Conservation (phyloP, 75 land plant species). For the Cunninghamia lanceolata region DNA sequence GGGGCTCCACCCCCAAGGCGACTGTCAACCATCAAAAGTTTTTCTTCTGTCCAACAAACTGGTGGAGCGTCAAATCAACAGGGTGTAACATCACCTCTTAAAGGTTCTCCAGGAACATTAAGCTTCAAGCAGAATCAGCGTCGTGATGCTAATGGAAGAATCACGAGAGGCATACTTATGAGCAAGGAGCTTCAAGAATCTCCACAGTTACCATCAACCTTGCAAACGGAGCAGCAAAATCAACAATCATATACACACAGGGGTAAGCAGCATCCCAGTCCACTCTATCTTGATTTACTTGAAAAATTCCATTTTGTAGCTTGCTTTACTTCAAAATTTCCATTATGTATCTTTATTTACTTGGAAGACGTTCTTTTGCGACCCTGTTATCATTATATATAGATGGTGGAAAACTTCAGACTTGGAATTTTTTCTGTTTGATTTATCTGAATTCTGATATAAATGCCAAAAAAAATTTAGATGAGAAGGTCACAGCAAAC, state of each 20-base stretch:
- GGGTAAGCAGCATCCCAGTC: conserved; percentile 27
- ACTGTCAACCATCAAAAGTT: neutral
- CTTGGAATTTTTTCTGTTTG: neutral
- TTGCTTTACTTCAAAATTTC: neutral
- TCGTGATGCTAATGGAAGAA: conserved; percentile 33
- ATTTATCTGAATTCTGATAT: neutral
- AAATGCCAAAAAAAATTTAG: conserved; percentile 12
- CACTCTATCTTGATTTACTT: conserved; percentile 9
- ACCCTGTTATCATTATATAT: neutral
- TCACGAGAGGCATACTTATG: conserved; percentile 30
- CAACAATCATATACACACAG: conserved; percentile 15
- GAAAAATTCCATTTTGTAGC: neutral
- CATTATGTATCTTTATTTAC: conserved; percentile 4
- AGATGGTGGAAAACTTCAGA: too few relatives aligned
- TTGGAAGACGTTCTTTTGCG: conserved; percentile 4
- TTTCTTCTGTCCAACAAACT: conserved; percentile 10
- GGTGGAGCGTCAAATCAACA: conserved; percentile 17
- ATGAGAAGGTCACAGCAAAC: conserved; percentile 10
- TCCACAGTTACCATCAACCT: conserved; percentile 7
- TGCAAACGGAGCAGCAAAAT: conserved; percentile 26
- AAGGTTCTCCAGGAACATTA: conserved; percentile 13
- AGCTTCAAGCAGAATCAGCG: conserved; percentile 20
- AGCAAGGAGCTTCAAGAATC: conserved; percentile 31
- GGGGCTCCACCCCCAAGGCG: neutral
- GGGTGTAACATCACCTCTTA: conserved; percentile 7